Evolutionary conservation across 495 filamentous ascomycete genomes (phyloP), one percentile per base, ranked within the genome.

Genomic region (Physcia stellaris): DNA sequence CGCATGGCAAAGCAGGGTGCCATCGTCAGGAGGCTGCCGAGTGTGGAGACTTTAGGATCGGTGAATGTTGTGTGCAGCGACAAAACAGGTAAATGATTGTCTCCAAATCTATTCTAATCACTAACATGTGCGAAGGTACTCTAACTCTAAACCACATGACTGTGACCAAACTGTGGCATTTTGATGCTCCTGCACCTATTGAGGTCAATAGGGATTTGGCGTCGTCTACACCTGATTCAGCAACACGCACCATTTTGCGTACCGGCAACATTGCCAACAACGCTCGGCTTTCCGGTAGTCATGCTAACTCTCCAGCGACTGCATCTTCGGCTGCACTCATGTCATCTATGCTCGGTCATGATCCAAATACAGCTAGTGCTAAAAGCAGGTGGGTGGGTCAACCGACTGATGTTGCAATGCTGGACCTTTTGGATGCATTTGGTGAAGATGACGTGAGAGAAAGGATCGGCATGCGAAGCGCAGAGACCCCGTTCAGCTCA

Each of bases 51-150:
- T 4, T 63, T 99, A n/a, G 90, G 92, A 15, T 93, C 84, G 30
- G 90, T 99, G 22, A 96, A 95, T 56, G 90, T 99, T 32, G 83
- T 99, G 20, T 99, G 90, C 62, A 94, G 84, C 53, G 90, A 99
- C 61, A 99, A 99, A 62, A 99, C 90, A 15, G 80, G 75, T 72
- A 58, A 31, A 51, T 22, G 13, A 20, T 35, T 28, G 19, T 6
- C 36, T 23, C 18, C 13, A n/a, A 23, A 4, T 16, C 24, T 27
- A 5, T n/a, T 24, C 20, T 39, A 30, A 15, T 23, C 15, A 24
- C 37, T 51, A 6, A 34, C 13, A 15, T 5, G 10, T 20, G 5
- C 15, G 22, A 35, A 75, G 83, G 88, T 17, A 98, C 90, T 16
- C 57, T 99, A 37, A 99, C 90, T 0, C 82, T 83, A 58, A 99